These are phyloP conservation scores for Erysimum cheiranthoides DNA, from an alignment of 345 rosid species.

Conservation along the genomic window DNA sequence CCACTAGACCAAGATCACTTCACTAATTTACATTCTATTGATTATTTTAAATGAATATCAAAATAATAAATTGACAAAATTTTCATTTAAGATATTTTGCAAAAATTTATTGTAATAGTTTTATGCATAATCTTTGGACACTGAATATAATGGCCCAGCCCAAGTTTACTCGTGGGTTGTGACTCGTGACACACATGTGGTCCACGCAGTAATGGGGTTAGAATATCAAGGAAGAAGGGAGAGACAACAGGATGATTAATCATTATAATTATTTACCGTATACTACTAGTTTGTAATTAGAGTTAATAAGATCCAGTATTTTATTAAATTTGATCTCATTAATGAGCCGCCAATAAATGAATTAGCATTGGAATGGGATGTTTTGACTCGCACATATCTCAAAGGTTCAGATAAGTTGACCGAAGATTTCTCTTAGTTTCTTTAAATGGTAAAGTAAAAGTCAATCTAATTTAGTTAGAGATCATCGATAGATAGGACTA, in stretches of 20 bases:
- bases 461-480: conserved; percentile 6
- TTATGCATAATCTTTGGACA: not conserved
- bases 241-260: not conserved
- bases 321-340: not conserved
- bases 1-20: too few relatives aligned
- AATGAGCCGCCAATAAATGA: not conserved
- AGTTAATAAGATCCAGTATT: not conserved
- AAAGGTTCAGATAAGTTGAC: conserved; percentile 11
- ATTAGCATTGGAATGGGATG: conserved; percentile 12
- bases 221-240: not conserved
- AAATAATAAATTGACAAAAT: not conserved
- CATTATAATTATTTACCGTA: too few relatives aligned
- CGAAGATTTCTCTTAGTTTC: conserved; percentile 5
- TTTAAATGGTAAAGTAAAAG: conserved; percentile 4
- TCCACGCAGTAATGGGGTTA: conserved; percentile 2
- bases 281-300: too few relatives aligned
- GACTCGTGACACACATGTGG: not conserved
- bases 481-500: not conserved
- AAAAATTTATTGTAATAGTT: not conserved
- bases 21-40: too few relatives aligned
- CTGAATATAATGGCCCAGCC: conserved; percentile 30
- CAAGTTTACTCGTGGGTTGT: conserved; percentile 2
- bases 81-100: not conserved
- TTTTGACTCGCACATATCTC: conserved; percentile 22
- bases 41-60: not conserved